Evolutionary conservation across 805 yeast species (phyloP), one percentile per base, ranked within the genome.

Genomic region (Maudiozyma pseudohumilis): DNA sequence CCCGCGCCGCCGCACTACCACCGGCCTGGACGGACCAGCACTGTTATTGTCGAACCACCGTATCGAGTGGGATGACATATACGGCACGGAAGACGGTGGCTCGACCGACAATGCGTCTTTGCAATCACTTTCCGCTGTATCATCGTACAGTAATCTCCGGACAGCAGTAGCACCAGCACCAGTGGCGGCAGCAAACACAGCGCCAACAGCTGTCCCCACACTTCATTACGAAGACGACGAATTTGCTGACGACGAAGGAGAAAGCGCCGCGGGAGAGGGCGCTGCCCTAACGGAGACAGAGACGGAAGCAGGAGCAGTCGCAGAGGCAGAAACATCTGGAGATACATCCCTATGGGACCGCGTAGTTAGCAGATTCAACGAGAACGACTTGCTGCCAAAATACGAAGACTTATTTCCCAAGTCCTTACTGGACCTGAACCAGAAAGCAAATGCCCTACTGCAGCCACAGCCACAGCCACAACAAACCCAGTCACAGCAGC

Each of bases 371-470:
- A 60, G 53, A 8, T 49, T 60, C 41, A 41, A 47, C 27, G 18
- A 28, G 13, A 75, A 72, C 20, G 65, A 57, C 21, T 24, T 35
- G 8, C 64, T 80, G 43, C 88, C 88, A 3, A 66, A 74, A 12
- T 80, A 80, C 49, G 81, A 79, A 45, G 88, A 80, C 35, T 63
- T 80, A 31, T 80, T 74, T 64, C 88, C 87, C 6, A 41, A 29
- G 28, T 19, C 21, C 6, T 23, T 38, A 25, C 24, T 38, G 2
- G 40, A 38, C n/a, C 8, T 16, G 5, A 35, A 35, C 29, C 12
- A 13, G n/a, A 29, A 23, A 12, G 22, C 32, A 9, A 19, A n/a
- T 15, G 8, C 27, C 7, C 3, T 32, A 3, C 12, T 23, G n/a
- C 35, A 24, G 17, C 18, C 20, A 16, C 21, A 29, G 7, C 13